These are phyloP conservation scores for Stagonosporopsis cucurbitacearum DNA, from an alignment of 2,329 filamentous ascomycete species.

Conservation along the genomic window DNA sequence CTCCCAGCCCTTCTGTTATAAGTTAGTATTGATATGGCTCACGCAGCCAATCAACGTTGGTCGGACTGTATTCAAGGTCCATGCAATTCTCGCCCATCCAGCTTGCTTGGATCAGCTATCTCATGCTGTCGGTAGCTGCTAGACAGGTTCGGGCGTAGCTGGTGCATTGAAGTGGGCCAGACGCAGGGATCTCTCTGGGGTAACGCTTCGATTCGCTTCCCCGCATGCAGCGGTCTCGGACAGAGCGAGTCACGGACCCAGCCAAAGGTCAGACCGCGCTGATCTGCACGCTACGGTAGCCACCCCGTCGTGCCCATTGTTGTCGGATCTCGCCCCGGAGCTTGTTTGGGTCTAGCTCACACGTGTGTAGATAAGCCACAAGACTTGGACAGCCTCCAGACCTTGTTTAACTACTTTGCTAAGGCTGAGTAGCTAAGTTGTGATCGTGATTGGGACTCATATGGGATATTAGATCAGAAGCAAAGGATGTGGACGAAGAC, in stretches of 20 bases:
- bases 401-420: not conserved
- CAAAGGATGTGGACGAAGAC: not conserved
- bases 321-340: conserved; percentile 4
- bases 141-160: not conserved
- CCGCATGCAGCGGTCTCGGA: not conserved
- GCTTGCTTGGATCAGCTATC: conserved; percentile 1
- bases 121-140: not conserved
- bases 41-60: not conserved
- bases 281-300: conserved; percentile 12
- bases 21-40: conserved; percentile 5
- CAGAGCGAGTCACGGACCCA: not conserved
- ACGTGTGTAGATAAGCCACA: conserved; percentile 8
- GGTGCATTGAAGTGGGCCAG: not conserved
- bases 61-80: not conserved
- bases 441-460: not conserved
- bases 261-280: not conserved
- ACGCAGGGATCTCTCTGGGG: conserved; percentile 12
- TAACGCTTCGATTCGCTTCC: conserved; percentile 8
- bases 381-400: not conserved
- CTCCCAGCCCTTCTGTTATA: not conserved
- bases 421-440: conserved; percentile 4
- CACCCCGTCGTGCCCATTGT: not conserved
- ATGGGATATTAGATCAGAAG: not conserved
- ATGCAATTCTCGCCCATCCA: conserved; percentile 3
- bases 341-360: conserved; percentile 3